Evolutionary conservation across 768 basidiomycete genomes (phyloP).

Genomic region (Russula sp.): DNA sequence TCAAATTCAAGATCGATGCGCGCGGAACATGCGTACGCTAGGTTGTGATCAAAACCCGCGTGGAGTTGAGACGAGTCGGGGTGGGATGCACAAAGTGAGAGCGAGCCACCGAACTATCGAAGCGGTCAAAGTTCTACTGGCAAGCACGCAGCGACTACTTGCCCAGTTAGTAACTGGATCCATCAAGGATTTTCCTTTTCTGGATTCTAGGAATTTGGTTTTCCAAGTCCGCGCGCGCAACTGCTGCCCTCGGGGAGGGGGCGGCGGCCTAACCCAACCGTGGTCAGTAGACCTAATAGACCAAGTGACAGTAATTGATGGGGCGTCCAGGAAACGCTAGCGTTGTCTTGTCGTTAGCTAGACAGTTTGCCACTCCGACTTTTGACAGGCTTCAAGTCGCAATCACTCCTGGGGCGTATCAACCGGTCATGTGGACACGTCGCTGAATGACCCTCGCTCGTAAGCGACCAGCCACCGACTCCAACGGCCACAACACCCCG

Average conservation of each 20-base stretch:
- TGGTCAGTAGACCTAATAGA: neutral
- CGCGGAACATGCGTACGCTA: neutral
- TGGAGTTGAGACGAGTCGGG: neutral
- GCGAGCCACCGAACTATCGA: neutral
- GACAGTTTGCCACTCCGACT: neutral
- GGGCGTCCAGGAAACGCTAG: neutral
- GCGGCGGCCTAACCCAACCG: neutral
- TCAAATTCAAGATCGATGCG: neutral
- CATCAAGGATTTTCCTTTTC: neutral
- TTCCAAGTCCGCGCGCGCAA: neutral
- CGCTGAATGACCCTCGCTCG: neutral
- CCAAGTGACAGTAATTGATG: neutral
- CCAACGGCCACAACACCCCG: neutral
- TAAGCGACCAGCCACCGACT: neutral
- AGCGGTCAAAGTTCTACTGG: too few species aligned
- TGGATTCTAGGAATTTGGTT: neutral
- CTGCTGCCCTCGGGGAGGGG: neutral
- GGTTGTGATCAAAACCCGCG: neutral
- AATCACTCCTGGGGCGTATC: neutral
- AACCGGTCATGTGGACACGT: neutral
- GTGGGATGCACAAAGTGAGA: neutral
- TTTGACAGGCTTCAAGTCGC: neutral
- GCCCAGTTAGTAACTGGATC: too few species aligned
- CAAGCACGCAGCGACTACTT: too few species aligned
- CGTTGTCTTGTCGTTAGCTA: neutral